phyloP scores from a whole-genome alignment of 208 protist genomes.

The Perkinsela sp. region DNA sequence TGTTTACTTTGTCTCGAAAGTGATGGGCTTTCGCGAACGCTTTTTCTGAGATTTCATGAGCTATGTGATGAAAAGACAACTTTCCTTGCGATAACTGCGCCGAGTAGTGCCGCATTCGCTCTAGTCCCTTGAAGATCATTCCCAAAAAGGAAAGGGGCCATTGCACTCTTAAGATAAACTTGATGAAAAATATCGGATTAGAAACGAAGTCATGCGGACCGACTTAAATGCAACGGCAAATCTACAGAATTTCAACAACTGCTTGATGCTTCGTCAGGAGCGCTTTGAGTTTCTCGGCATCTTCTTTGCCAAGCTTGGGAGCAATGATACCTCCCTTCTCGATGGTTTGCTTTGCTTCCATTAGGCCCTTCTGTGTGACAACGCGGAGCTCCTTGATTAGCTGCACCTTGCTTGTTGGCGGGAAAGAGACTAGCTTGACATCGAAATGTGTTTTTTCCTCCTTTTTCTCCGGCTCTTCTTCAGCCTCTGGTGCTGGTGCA shows the following conservation, averaged over 20 bases:
- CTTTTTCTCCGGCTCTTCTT: slow-evolving; percentile 59
- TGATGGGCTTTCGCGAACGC: background rate
- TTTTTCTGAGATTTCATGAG: background rate
- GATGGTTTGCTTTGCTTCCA: slow-evolving; percentile 53
- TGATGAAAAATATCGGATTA: background rate
- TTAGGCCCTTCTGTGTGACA: slow-evolving; percentile 43
- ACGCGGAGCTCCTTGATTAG: slow-evolving; percentile 62
- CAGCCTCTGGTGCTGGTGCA: slow-evolving; percentile 9
- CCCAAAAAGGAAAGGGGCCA: background rate
- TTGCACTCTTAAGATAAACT: too few species aligned
- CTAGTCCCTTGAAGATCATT: background rate
- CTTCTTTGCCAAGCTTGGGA: slow-evolving; percentile 45
- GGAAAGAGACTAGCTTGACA: slow-evolving; percentile 49
- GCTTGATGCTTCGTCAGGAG: slow-evolving; percentile 58
- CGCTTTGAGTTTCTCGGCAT: slow-evolving; percentile 57
- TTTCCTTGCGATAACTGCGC: background rate
- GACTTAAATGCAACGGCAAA: background rate
- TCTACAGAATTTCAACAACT: slow-evolving; percentile 42
- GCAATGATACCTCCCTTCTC: slow-evolving; percentile 61
- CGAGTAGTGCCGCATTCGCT: too few species aligned
- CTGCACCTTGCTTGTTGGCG: slow-evolving; percentile 55
- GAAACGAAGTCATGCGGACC: background rate
- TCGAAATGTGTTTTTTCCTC: slow-evolving; percentile 54
- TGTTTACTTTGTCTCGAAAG: background rate
- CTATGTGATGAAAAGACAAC: background rate